Conservation (phyloP, 1,284 basidiomycete species). For the Microbotryum saponariae region DNA sequence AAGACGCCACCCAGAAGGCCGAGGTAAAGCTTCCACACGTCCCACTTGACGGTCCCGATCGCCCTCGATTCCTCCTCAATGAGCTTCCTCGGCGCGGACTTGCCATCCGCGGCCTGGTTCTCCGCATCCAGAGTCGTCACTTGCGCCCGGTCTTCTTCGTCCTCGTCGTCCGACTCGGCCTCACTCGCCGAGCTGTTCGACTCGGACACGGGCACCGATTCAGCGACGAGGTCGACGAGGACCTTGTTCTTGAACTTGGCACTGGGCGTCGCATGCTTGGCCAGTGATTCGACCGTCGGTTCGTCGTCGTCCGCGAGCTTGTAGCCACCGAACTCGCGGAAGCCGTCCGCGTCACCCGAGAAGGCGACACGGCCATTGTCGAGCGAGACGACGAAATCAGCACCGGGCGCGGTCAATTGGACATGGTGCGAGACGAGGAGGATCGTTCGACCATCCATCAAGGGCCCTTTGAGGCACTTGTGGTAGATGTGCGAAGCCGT, state of each 20-base stretch:
- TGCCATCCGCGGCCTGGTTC: slow-evolving; percentile 44
- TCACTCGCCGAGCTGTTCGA: slow-evolving; percentile 27
- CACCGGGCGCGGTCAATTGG: slow-evolving; percentile 63
- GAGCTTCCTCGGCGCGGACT: slow-evolving; percentile 64
- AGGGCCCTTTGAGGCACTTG: slow-evolving; percentile 73
- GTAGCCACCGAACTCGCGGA: slow-evolving; percentile 48
- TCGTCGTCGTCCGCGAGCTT: slow-evolving; percentile 44
- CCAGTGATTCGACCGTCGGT: slow-evolving; percentile 27
- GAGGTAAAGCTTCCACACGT: slow-evolving; percentile 76
- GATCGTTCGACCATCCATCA: slow-evolving; percentile 68
- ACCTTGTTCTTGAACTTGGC: slow-evolving; percentile 9
- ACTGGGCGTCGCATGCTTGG: slow-evolving; percentile 21
- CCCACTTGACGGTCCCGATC: slow-evolving; percentile 65
- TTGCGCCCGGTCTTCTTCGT: not conserved
- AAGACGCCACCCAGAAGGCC: slow-evolving; percentile 35
- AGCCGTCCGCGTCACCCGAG: slow-evolving; percentile 59
- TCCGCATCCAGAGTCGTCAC: slow-evolving; percentile 37
- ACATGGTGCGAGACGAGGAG: slow-evolving; percentile 85
- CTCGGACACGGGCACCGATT: slow-evolving; percentile 13
- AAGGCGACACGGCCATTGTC: slow-evolving; percentile 79
- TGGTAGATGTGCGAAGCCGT: slow-evolving; percentile 76
- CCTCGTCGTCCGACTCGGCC: slow-evolving; percentile 20
- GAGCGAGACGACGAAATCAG: slow-evolving; percentile 63
- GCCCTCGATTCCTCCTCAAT: slow-evolving; percentile 85
- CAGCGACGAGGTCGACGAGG: slow-evolving; percentile 24